These are phyloP conservation scores for Aspergillus mulundensis DNA, from an alignment of 495 filamentous ascomycete species.

Conservation along the genomic window DNA sequence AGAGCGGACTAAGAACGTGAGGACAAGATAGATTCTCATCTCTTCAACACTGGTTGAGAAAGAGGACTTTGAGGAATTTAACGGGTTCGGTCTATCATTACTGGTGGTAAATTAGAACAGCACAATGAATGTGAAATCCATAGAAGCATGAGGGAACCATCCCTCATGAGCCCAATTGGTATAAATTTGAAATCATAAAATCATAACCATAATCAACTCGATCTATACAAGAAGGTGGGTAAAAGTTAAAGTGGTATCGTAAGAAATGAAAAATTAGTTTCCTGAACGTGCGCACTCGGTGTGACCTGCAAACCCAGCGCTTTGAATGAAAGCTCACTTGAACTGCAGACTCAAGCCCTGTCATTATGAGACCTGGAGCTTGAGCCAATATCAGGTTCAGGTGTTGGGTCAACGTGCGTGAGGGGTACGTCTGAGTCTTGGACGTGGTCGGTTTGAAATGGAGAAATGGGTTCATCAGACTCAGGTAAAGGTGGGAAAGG, in stretches of 20 bases:
- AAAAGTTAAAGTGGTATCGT: conserved; percentile 1
- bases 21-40: conserved; percentile 27
- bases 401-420: not conserved
- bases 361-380: not conserved
- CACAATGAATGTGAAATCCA: not conserved
- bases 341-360: not conserved
- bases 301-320: conserved; percentile 20
- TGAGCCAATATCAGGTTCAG: not conserved
- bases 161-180: not conserved
- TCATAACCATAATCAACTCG: not conserved
- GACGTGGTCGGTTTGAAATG: not conserved
- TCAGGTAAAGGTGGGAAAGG: conserved; percentile 36
- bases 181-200: conserved; percentile 1
- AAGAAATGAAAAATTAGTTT: not conserved
- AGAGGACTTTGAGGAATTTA: too few relatives aligned
- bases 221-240: not conserved
- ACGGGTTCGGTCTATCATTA: too few relatives aligned
- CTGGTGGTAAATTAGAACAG: too few relatives aligned
- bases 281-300: conserved; percentile 1
- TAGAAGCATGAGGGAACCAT: not conserved
- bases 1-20: conserved; percentile 52
- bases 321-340: not conserved
- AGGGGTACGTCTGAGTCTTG: not conserved
- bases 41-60: not conserved
- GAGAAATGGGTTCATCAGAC: not conserved